A percentile compares a stretch with the other conserved stretches of the same genome.
phyloP scores from a whole-genome alignment of 768 basidiomycete species.

The Panellus pusillus region DNA sequence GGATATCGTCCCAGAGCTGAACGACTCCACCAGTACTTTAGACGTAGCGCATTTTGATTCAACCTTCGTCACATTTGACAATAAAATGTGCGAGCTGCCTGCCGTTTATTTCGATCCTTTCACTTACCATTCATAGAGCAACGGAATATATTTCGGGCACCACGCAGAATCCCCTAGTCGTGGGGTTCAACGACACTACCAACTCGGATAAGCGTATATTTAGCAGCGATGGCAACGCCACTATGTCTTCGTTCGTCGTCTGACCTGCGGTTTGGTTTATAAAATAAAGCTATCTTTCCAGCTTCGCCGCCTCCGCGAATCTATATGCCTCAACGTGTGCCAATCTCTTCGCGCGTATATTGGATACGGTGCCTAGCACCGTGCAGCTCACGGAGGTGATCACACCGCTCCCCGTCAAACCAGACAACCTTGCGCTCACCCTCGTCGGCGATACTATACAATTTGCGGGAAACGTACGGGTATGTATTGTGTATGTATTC shows the following conservation, averaged over 20 bases:
- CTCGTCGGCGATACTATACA: not conserved
- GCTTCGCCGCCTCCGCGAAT: constrained; percentile 1
- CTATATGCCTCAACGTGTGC: constrained; percentile 5
- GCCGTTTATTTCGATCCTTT: no score
- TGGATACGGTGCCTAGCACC: constrained; percentile 6
- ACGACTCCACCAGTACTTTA: not conserved
- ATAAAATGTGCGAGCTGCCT: not conserved
- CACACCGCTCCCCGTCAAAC: constrained; percentile 8
- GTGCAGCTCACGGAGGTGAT: constrained; percentile 10
- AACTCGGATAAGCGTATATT: constrained; percentile 11
- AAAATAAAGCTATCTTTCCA: not conserved
- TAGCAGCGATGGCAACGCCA: constrained; percentile 2
- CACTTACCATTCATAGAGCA: no score
- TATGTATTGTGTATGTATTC: not conserved
- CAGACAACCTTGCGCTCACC: not conserved
- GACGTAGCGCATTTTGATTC: constrained; percentile 8
- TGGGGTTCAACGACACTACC: constrained; percentile 6
- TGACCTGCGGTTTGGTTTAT: no score
- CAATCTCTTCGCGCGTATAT: constrained; percentile 2
- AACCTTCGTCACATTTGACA: constrained; percentile 5
- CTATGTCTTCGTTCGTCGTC: not conserved
- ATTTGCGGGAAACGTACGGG: not conserved
- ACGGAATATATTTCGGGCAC: constrained; percentile 6
- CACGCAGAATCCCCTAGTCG: constrained; percentile 1
- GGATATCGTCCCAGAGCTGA: not conserved